phyloP scores from a whole-genome alignment of 257 asterid genomes.

The Solanum pinnatisectum region DNA sequence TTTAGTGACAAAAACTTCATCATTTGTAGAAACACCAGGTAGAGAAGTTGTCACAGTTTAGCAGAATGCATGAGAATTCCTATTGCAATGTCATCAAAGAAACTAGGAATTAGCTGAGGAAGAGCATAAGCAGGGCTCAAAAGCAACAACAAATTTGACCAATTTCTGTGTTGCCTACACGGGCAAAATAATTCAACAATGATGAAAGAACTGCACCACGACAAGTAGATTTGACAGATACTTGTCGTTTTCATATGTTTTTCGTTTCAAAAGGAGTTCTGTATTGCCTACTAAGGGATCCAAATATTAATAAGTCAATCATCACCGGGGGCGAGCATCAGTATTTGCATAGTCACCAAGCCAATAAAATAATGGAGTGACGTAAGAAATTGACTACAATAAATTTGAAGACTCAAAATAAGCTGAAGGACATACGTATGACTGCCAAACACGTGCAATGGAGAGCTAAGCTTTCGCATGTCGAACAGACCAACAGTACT shows the following conservation, averaged over 20 bases:
- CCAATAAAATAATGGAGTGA: not conserved
- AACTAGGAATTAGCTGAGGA: not conserved
- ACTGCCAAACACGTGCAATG: slow-evolving; percentile 67
- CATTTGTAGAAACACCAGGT: not conserved
- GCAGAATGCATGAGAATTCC: not conserved
- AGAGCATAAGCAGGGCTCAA: not conserved
- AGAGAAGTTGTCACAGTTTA: not conserved
- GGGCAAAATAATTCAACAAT: not conserved
- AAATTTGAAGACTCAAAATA: not conserved
- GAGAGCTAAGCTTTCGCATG: slow-evolving; percentile 69
- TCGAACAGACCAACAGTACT: slow-evolving; percentile 85
- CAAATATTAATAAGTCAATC: not conserved
- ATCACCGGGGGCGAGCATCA: not conserved
- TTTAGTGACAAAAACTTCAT: not conserved
- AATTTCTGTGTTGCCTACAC: not conserved
- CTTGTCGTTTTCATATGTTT: not conserved
- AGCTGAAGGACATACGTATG: slow-evolving; percentile 51
- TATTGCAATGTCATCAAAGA: not conserved
- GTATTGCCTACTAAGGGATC: not conserved
- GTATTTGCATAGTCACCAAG: not conserved
- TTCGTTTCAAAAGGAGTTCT: not conserved
- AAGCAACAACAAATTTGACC: not conserved
- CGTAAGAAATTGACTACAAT: not conserved
- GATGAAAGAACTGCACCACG: not conserved
- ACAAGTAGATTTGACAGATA: not conserved